A percentile compares a stretch with the other conserved stretches of the same genome.
Conservation (phyloP, 2,329 filamentous ascomycete species). For the Aspergillus clavatus region DNA sequence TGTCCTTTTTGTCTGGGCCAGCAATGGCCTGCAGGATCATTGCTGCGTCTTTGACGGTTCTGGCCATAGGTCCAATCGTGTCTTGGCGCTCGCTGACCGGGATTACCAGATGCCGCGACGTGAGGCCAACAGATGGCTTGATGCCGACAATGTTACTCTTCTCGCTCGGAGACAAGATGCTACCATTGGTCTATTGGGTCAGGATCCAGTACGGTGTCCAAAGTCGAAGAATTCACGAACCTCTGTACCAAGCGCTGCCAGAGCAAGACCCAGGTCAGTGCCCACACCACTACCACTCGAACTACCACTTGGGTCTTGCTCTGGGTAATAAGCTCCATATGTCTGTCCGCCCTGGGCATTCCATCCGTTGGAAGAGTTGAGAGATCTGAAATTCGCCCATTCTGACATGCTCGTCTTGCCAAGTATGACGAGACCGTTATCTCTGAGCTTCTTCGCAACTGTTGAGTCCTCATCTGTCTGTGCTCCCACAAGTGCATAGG, state of each 20-base stretch:
- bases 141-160: slow-evolving; percentile 62
- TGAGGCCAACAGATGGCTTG: slow-evolving; percentile 63
- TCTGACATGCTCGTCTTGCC: slow-evolving; percentile 63
- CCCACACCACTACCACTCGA: slow-evolving; percentile 60
- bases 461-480: slow-evolving; percentile 55
- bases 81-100: slow-evolving; percentile 58
- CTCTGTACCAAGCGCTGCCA: slow-evolving; percentile 58
- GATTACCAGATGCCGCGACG: slow-evolving; percentile 55
- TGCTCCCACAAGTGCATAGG: slow-evolving; percentile 57
- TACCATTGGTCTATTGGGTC: slow-evolving; percentile 52
- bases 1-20: slow-evolving; percentile 50
- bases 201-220: background rate
- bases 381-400: slow-evolving; percentile 60
- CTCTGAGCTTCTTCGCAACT: slow-evolving; percentile 55
- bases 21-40: slow-evolving; percentile 56
- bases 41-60: slow-evolving; percentile 56
- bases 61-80: slow-evolving; percentile 54
- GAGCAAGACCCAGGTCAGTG: slow-evolving; percentile 55
- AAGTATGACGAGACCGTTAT: slow-evolving; percentile 59
- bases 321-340: slow-evolving; percentile 56
- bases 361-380: slow-evolving; percentile 57
- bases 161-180: slow-evolving; percentile 53
- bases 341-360: slow-evolving; percentile 60
- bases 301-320: slow-evolving; percentile 59
- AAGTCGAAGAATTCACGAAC: slow-evolving; percentile 16